Percentiles rank a stretch among this genome's conserved stretches.
These are phyloP conservation scores for Thielaviopsis punctulata DNA, from an alignment of 2,329 filamentous ascomycete genomes.

Conservation along the genomic window DNA sequence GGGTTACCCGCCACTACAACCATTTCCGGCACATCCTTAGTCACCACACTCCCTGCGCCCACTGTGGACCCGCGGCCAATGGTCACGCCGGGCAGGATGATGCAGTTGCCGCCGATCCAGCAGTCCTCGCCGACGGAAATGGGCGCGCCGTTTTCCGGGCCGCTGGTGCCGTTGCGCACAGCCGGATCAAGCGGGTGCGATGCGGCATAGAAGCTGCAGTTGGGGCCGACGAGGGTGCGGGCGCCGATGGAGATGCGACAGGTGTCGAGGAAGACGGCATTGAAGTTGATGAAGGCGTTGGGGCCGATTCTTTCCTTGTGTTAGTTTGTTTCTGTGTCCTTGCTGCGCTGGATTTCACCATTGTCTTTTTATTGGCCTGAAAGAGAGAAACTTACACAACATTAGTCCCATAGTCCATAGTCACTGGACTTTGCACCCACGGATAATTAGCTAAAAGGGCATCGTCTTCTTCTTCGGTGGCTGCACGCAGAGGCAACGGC, in stretches of 20 bases:
- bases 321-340: background rate
- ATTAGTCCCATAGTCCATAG: constrained; percentile 64
- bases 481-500: constrained; percentile 40
- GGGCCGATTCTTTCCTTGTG: constrained; percentile 34
- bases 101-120: constrained; percentile 58
- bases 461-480: constrained; percentile 37
- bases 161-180: constrained; percentile 54
- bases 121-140: constrained; percentile 68
- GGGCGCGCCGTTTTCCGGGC: constrained; percentile 57
- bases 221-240: constrained; percentile 62
- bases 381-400: constrained; percentile 37
- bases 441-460: constrained; percentile 44
- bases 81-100: constrained; percentile 57
- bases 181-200: constrained; percentile 63
- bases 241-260: constrained; percentile 57
- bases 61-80: constrained; percentile 59
- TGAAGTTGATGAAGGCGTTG: constrained; percentile 58
- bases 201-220: constrained; percentile 58
- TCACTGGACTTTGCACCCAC: constrained; percentile 53
- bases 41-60: constrained; percentile 71
- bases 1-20: constrained; percentile 51
- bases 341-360: no score
- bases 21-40: constrained; percentile 52
- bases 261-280: constrained; percentile 62
- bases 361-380: no score